These are phyloP conservation scores for Trichoderma koningiopsis DNA, from an alignment of 2,329 filamentous ascomycete genomes.

Conservation along the genomic window DNA sequence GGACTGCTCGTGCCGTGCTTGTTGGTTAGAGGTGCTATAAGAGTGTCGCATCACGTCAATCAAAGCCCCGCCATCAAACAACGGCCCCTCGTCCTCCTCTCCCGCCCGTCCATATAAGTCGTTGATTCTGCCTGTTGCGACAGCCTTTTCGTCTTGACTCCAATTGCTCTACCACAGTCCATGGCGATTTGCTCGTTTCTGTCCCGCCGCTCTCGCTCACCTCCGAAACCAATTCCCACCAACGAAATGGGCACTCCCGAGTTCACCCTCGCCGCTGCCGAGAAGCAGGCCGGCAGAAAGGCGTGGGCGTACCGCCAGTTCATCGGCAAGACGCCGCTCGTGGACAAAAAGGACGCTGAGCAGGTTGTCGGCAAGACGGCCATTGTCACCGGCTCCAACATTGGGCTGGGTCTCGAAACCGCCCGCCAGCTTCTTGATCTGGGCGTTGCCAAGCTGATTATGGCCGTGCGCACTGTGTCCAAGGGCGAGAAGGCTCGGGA, in stretches of 20 bases:
- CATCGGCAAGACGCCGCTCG: not conserved
- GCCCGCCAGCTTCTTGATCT: not conserved
- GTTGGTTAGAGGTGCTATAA: not conserved
- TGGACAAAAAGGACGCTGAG: not conserved
- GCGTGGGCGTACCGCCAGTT: not conserved
- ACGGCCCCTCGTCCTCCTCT: not conserved
- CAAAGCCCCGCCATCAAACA: not conserved
- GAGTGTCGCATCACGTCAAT: not conserved
- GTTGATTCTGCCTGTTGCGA: not conserved
- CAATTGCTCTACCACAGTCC: not conserved
- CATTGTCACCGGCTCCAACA: not conserved
- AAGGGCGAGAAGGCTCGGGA: constrained; percentile 8
- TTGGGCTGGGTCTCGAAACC: not conserved
- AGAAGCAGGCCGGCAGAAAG: not conserved
- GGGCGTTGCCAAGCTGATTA: constrained; percentile 4
- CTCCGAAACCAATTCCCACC: not conserved
- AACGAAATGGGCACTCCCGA: not conserved
- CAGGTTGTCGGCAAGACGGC: not conserved
- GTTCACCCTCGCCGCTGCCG: not conserved
- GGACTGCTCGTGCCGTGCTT: not conserved
- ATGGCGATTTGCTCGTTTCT: not conserved
- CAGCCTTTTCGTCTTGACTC: not conserved
- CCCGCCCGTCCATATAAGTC: no score
- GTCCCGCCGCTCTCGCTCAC: not conserved
- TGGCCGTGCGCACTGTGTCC: constrained; percentile 9